Evolutionary conservation across 1,284 basidiomycete genomes (phyloP).

Genomic region (Cutaneotrichosporon mucoides): DNA sequence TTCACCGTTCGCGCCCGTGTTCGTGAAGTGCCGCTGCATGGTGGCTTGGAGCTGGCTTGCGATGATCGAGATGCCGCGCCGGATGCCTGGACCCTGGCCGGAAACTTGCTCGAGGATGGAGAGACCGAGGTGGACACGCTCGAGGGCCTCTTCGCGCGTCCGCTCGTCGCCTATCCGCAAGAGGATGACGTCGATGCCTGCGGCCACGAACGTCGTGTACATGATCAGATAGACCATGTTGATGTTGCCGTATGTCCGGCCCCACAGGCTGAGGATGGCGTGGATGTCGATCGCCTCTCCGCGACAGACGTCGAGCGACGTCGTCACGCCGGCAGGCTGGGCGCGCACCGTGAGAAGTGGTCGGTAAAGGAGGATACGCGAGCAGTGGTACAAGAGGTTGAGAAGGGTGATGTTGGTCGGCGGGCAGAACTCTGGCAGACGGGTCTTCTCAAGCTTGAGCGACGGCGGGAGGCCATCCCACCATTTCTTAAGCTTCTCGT

Average conservation of each 20-base stretch:
- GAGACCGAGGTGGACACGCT: slow-evolving; percentile 20
- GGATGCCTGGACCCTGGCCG: slow-evolving; percentile 21
- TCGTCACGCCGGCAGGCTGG: slow-evolving; percentile 17
- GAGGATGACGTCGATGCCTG: slow-evolving; percentile 23
- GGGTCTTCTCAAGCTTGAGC: slow-evolving; percentile 10
- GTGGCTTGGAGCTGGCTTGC: slow-evolving; percentile 20
- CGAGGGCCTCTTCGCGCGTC: slow-evolving; percentile 22
- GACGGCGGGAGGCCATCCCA: slow-evolving; percentile 7
- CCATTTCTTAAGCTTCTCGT: slow-evolving; percentile 14
- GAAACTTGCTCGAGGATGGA: slow-evolving; percentile 23
- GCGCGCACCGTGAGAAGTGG: slow-evolving; percentile 21
- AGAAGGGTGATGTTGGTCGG: slow-evolving; percentile 20
- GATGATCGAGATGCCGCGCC: slow-evolving; percentile 21
- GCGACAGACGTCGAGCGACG: slow-evolving; percentile 22
- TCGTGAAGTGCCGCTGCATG: slow-evolving; percentile 8
- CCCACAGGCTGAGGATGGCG: slow-evolving; percentile 23
- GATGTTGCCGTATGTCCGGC: slow-evolving; percentile 23
- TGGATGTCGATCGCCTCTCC: slow-evolving; percentile 23
- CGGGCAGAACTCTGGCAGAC: slow-evolving; percentile 19
- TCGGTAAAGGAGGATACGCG: slow-evolving; percentile 24
- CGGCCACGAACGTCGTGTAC: slow-evolving; percentile 25
- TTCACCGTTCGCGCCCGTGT: background rate
- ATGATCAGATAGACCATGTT: slow-evolving; percentile 28
- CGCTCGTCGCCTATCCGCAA: slow-evolving; percentile 22
- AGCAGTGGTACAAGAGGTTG: slow-evolving; percentile 21